Conservation (phyloP, 805 yeast genomes). For the Saturnispora halmiae region DNA sequence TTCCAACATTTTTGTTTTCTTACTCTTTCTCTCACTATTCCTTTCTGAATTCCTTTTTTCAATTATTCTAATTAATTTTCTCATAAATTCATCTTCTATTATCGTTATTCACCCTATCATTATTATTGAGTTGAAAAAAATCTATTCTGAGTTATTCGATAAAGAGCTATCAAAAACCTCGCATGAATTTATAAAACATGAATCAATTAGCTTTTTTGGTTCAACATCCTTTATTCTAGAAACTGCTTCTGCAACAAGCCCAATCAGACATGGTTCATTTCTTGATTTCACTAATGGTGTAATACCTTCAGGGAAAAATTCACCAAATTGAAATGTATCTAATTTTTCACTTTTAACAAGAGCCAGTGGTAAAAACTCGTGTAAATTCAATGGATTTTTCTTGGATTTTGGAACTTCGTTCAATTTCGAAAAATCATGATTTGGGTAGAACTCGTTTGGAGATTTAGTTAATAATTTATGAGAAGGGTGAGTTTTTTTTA, state of each 20-base stretch:
- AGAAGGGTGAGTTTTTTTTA: slow-evolving; percentile 74
- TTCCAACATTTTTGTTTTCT: too few species aligned
- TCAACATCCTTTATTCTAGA: neutral
- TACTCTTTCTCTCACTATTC: too few species aligned
- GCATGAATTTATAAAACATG: slow-evolving; percentile 45
- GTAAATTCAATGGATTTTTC: slow-evolving; percentile 27
- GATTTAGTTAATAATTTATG: slow-evolving; percentile 45
- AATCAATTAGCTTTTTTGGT: slow-evolving; percentile 33
- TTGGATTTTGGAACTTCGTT: neutral
- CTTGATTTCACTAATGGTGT: slow-evolving; percentile 63
- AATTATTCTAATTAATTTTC: too few species aligned
- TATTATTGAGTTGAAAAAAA: too few species aligned
- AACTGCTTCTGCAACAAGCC: neutral
- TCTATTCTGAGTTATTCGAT: too few species aligned
- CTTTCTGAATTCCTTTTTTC: too few species aligned
- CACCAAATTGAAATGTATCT: slow-evolving; percentile 22
- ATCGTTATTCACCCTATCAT: too few species aligned
- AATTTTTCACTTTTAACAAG: slow-evolving; percentile 51
- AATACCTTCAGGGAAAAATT: slow-evolving; percentile 22
- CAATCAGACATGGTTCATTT: slow-evolving; percentile 70
- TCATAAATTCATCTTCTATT: too few species aligned
- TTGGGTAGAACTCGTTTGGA: slow-evolving; percentile 52
- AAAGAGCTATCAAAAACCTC: slow-evolving; percentile 31
- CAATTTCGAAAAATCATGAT: slow-evolving; percentile 16
- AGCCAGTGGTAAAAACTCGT: slow-evolving; percentile 52